Base-by-base conservation (phyloP, 2,329 filamentous ascomycete species). In the Periconia sp. region DNA sequence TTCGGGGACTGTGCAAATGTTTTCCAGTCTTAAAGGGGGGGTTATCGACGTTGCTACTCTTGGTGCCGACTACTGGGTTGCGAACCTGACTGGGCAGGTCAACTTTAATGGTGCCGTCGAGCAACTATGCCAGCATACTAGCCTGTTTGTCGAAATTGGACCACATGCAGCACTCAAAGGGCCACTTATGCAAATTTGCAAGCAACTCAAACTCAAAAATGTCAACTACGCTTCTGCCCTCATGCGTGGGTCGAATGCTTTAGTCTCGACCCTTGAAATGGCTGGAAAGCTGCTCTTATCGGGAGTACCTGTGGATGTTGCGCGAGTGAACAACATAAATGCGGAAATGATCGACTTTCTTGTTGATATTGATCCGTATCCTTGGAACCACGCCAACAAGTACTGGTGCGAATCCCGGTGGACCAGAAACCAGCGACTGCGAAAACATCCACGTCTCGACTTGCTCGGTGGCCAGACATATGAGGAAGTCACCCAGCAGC, bases 131-230 rank as follows among this genome's bases (percentile, higher is more conserved):
- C 12, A 5, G 18, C 18, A 3, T 13, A 23, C 12, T 16, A 25
- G 4, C 25, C 40, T 22, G 38, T 13, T 61, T 4, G 9, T 61
- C 2, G 57, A 61, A 18, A 40, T 57, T 25, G 57, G 57, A 12
- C 65, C 69, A 8, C 66, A 71, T 15, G 23, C 72, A 0, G 68
- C 73, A 4, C 62, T 79, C 4, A 72, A 70, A 40, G 65, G 66
- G 0, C 75, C 77, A 0, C 63, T 68, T 0, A 57, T 46, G 2
- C 65, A 75, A 38, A 73, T 61, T 1, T n/a, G 23, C 7, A 15
- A 5, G 7, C 16, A 13, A 5, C n/a, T 7, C 8, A 22, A 16
- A 7, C 11, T 24, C 11, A 13, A n/a, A 7, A n/a, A 13, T 5
- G 18, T 35, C 18, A 9, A 5, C 10, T 35, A 35, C 32, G n/a